Conservation (phyloP, 208 protist species). For the Leishmania amazonensis region DNA sequence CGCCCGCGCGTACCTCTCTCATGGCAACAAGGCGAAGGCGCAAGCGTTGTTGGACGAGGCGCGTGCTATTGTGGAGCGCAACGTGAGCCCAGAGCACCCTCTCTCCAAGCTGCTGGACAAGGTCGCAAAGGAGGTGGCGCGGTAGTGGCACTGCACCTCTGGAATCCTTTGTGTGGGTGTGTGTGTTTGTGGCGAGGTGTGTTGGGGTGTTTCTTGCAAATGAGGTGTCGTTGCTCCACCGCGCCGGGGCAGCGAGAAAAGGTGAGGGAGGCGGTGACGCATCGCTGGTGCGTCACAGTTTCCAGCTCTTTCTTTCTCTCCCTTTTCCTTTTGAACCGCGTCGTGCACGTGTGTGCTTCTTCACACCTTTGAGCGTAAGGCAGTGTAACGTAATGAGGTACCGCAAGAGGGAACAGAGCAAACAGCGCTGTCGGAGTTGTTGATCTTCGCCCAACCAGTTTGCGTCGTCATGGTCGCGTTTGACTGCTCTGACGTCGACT, state of each 20-base stretch:
- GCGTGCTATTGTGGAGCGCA: constrained; percentile 48
- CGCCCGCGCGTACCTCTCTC: constrained; percentile 52
- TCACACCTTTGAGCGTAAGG: background rate
- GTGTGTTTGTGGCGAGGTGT: background rate
- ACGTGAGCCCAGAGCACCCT: constrained; percentile 53
- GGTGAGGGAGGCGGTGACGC: background rate
- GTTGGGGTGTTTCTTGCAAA: background rate
- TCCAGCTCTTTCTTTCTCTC: background rate
- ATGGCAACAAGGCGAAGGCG: constrained; percentile 54
- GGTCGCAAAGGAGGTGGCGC: constrained; percentile 37
- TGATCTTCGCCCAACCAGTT: background rate
- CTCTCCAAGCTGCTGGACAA: constrained; percentile 41
- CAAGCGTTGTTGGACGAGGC: constrained; percentile 49
- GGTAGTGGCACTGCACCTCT: constrained; percentile 8
- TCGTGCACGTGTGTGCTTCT: background rate
- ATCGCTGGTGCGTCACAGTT: background rate
- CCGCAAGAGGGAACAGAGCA: background rate
- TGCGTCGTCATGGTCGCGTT: background rate
- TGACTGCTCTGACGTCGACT: background rate
- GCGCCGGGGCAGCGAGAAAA: background rate
- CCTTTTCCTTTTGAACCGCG: background rate
- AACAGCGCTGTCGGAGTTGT: background rate
- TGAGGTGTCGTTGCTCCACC: background rate
- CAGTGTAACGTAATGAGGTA: background rate
- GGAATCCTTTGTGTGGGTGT: background rate